Evolutionary conservation across 2,329 filamentous ascomycete genomes (phyloP), one percentile per base, ranked within the genome.

Genomic region (Neoarthrinium moseri): DNA sequence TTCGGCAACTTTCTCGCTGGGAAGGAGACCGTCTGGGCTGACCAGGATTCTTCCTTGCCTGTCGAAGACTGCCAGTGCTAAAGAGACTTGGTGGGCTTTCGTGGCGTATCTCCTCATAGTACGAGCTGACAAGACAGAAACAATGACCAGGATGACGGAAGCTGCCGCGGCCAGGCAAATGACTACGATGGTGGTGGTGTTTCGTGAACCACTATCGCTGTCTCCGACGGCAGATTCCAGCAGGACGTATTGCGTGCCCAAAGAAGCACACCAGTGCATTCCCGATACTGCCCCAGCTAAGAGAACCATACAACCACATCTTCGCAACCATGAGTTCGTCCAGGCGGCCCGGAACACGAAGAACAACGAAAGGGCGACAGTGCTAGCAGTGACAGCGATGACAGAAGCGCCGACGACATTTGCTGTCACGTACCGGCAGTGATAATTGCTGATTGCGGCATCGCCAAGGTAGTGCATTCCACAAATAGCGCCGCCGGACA

Each of bases 221-320:
- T 58, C 56, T 27, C 60, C 45, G 40, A 63, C 40, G 29, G 61
- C 56, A 50, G 63, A 56, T 49, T 69, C 54, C 57, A 70, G 68
- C 43, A 79, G 62, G 35, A 66, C 67, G 57, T 86, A 86, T 12
- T 56, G 58, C 11, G 81, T 86, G n/a, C 80, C 80, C 18, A 75
- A 70, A 7, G 78, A 72, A 23, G 80, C 83, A 8, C 79, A 78
- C 78, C 83, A 87, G 60, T 87, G 83, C 83, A 87, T 86, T 1
- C 81, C 81, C 13, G 77, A 84, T 2, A 86, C 80, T 37, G 81
- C 81, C 29, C 71, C 64, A 13, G 81, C 81, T 21, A 87, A 70
- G 15, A 84, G 61, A 38, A 72, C 65, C 3, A 80, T 81, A 55
- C 80, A 82, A 4, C 76, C 47, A 8, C 75, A 60, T 50, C 84